A percentile compares a stretch with the other conserved stretches of the same genome.
phyloP scores from a whole-genome alignment of 805 yeast genomes.

The Aciculoconidium aculeatum region DNA sequence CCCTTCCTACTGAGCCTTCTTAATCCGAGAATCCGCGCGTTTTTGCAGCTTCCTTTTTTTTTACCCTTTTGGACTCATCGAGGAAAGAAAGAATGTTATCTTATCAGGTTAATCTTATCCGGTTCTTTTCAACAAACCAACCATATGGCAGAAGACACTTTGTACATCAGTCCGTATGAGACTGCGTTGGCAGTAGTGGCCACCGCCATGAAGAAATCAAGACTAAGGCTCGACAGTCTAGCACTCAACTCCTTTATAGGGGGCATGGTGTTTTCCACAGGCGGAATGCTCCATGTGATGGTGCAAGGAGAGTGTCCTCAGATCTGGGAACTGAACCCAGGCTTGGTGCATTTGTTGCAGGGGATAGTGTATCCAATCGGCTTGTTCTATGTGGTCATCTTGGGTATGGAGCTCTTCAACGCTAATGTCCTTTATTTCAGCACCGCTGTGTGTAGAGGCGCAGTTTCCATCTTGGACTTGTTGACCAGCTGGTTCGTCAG shows the following conservation, averaged over 20 bases:
- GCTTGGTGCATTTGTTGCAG: constrained; percentile 48
- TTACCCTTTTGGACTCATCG: too few relatives aligned
- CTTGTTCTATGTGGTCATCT: constrained; percentile 62
- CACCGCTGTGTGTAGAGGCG: constrained; percentile 64
- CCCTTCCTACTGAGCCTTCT: too few relatives aligned
- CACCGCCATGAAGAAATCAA: constrained; percentile 76
- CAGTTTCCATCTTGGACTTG: constrained; percentile 60
- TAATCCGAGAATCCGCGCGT: too few relatives aligned
- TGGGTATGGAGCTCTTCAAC: constrained; percentile 74
- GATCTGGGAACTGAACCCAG: constrained; percentile 39
- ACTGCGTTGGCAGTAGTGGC: constrained; percentile 83
- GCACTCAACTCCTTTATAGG: constrained; percentile 62
- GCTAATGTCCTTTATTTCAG: constrained; percentile 68
- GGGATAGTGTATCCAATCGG: constrained; percentile 68
- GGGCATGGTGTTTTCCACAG: constrained; percentile 61
- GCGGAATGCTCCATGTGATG: constrained; percentile 64
- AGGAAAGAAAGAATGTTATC: too few relatives aligned
- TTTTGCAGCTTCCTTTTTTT: too few relatives aligned
- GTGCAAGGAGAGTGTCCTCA: constrained; percentile 48
- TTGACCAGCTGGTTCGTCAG: constrained; percentile 61
- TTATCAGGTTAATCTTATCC: too few relatives aligned
- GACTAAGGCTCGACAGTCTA: constrained; percentile 57
- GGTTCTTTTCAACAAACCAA: too few relatives aligned
- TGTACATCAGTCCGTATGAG: constrained; percentile 78
- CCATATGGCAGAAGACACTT: too few relatives aligned